phyloP scores from a whole-genome alignment of 345 rosid species.

The Eucalyptus regnans region DNA sequence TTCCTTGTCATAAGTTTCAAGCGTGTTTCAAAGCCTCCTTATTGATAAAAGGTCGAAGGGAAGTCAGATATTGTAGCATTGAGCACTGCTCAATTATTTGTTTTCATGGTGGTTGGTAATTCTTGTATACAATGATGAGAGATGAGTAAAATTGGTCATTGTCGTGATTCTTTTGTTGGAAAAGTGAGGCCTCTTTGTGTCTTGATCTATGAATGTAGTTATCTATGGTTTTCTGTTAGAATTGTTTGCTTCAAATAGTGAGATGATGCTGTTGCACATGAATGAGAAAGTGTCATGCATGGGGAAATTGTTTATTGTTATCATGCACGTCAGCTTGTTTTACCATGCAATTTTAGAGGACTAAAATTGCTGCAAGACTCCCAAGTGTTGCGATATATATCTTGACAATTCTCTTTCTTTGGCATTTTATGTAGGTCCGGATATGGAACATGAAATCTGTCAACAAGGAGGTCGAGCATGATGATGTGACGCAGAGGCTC shows the following conservation, averaged over 20 bases:
- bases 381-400: background rate
- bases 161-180: background rate
- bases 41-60: background rate
- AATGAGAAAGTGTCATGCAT: background rate
- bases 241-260: background rate
- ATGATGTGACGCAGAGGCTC: slow-evolving; percentile 63
- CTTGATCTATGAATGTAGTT: background rate
- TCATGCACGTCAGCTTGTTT: background rate
- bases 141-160: background rate
- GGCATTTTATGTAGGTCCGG: slow-evolving; percentile 46
- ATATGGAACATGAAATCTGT: slow-evolving; percentile 92
- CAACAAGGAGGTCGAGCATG: slow-evolving; percentile 41
- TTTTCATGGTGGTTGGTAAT: background rate
- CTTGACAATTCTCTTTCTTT: background rate
- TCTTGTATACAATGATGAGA: background rate
- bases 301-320: background rate
- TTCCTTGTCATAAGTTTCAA: background rate
- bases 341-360: background rate
- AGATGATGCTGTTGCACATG: background rate
- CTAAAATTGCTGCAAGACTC: background rate
- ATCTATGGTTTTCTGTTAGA: background rate
- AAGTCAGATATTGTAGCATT: background rate
- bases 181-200: background rate
- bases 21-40: background rate
- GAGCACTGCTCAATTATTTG: background rate